phyloP scores from a whole-genome alignment of 2,329 filamentous ascomycete species.

The Pseudonectria foliicola region DNA sequence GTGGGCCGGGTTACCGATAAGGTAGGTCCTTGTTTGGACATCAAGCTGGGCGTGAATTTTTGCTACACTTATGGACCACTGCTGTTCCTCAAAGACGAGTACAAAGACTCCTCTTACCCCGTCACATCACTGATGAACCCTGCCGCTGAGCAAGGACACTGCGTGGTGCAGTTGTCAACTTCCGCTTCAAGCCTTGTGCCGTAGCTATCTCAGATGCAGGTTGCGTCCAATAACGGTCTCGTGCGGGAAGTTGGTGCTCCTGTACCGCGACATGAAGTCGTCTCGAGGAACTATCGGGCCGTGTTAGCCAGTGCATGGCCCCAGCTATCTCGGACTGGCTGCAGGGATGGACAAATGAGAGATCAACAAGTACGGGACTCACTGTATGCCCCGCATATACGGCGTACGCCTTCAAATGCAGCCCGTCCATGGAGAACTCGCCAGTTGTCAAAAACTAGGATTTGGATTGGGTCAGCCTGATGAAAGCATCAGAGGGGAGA shows the following conservation, averaged over 20 bases:
- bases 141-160: not conserved
- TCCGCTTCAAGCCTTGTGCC: not conserved
- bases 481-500: slow-evolving; percentile 4
- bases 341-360: not conserved
- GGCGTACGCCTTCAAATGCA: slow-evolving; percentile 73
- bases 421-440: slow-evolving; percentile 81
- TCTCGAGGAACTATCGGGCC: slow-evolving; percentile 60
- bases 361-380: slow-evolving; percentile 33
- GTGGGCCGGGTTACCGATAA: too few relatives aligned
- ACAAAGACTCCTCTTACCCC: too few relatives aligned
- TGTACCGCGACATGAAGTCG: slow-evolving; percentile 71
- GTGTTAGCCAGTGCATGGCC: slow-evolving; percentile 3
- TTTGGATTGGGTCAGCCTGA: not conserved
- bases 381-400: slow-evolving; percentile 91
- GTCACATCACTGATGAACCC: not conserved
- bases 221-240: slow-evolving; percentile 35
- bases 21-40: too few relatives aligned
- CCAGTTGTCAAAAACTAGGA: slow-evolving; percentile 89
- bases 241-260: slow-evolving; percentile 59
- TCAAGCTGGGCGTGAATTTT: too few relatives aligned
- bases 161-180: not conserved
- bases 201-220: slow-evolving; percentile 20
- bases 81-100: too few relatives aligned
- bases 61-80: too few relatives aligned
- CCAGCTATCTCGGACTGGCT: not conserved